Percentiles rank a stretch among this genome's conserved stretches.
Evolutionary conservation across 2,329 filamentous ascomycete species (phyloP).

Genomic region (Samsoniella hepiali): DNA sequence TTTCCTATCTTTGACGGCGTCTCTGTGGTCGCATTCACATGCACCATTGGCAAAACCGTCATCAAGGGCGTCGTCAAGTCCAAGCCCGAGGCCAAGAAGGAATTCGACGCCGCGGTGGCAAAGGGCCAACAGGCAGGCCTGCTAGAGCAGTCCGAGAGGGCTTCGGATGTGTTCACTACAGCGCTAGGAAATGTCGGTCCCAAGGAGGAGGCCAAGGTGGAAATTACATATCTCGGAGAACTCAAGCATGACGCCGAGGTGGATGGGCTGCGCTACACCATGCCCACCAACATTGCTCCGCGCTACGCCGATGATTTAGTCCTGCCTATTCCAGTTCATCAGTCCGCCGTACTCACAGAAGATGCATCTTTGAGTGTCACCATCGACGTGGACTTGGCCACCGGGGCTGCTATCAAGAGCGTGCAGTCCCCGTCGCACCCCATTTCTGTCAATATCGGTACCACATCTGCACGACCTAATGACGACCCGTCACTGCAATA

Average conservation of each 20-base stretch:
- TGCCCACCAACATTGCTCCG: slow-evolving; percentile 65
- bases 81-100: slow-evolving; percentile 56
- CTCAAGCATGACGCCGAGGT: slow-evolving; percentile 68
- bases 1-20: slow-evolving; percentile 74
- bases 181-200: slow-evolving; percentile 65
- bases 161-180: slow-evolving; percentile 65
- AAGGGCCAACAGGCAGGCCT: slow-evolving; percentile 61
- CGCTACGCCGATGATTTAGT: slow-evolving; percentile 50
- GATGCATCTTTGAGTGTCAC: slow-evolving; percentile 25
- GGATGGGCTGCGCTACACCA: slow-evolving; percentile 65
- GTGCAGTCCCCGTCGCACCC: slow-evolving; percentile 67
- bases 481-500: slow-evolving; percentile 52
- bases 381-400: slow-evolving; percentile 45
- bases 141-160: slow-evolving; percentile 57
- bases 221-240: slow-evolving; percentile 66
- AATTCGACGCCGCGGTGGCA: slow-evolving; percentile 56
- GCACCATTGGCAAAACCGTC: slow-evolving; percentile 56
- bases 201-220: slow-evolving; percentile 52
- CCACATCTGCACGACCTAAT: slow-evolving; percentile 39
- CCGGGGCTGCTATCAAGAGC: slow-evolving; percentile 54
- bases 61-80: slow-evolving; percentile 66
- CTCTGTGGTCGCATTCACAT: slow-evolving; percentile 65
- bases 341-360: not conserved
- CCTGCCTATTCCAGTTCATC: not conserved
- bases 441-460: slow-evolving; percentile 62